These are phyloP conservation scores for Aspergillus intermedius DNA, from an alignment of 2,329 filamentous ascomycete species.

Conservation along the genomic window DNA sequence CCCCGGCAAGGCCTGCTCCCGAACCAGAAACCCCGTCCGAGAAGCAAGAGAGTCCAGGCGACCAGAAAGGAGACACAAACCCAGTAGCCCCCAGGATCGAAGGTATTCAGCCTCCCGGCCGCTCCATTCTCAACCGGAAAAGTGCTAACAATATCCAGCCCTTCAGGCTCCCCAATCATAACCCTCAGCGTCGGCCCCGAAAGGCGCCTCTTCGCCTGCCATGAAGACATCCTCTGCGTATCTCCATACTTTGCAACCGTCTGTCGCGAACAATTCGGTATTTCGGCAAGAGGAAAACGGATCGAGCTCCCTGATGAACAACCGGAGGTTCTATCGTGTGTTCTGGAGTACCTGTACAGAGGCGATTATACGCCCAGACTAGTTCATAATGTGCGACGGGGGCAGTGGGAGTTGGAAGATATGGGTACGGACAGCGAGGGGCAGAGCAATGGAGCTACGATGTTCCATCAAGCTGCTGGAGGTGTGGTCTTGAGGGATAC, in stretches of 20 bases:
- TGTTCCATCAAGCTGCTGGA: constrained; percentile 60
- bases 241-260: constrained; percentile 72
- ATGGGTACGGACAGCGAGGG: constrained; percentile 35
- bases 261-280: constrained; percentile 47
- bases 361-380: constrained; percentile 86
- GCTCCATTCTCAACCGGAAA: background rate
- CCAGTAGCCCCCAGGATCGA: constrained; percentile 27
- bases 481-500: constrained; percentile 77
- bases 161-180: constrained; percentile 62
- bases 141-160: constrained; percentile 33
- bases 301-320: constrained; percentile 78
- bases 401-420: constrained; percentile 77
- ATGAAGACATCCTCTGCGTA: constrained; percentile 72
- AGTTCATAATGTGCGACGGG: constrained; percentile 70
- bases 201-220: constrained; percentile 82
- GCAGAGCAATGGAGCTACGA: constrained; percentile 54
- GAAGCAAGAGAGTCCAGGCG: constrained; percentile 23
- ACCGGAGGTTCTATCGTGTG: constrained; percentile 81
- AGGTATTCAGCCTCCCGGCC: constrained; percentile 22
- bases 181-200: constrained; percentile 75
- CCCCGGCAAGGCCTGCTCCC: constrained; percentile 33
- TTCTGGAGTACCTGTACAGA: constrained; percentile 90
- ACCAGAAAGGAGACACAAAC: constrained; percentile 22
- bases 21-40: constrained; percentile 26
- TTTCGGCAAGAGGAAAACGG: constrained; percentile 53